A percentile compares a stretch with the other conserved stretches of the same genome.
phyloP scores from a whole-genome alignment of 148 eudicot species.

The Oxyria digyna region DNA sequence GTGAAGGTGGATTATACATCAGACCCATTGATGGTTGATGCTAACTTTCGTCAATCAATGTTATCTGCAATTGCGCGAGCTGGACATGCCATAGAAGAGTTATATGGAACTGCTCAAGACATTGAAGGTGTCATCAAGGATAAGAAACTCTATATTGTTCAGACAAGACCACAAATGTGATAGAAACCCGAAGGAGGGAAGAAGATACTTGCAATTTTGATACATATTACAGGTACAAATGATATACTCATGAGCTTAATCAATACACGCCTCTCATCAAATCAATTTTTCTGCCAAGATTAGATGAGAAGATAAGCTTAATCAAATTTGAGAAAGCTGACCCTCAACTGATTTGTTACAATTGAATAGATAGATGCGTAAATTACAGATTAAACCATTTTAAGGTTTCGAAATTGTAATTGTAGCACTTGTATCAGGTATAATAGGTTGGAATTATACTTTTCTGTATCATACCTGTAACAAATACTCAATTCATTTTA shows the following conservation, averaged over 20 bases:
- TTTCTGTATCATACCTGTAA: no score
- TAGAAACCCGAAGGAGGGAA: not conserved
- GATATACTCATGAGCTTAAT: no score
- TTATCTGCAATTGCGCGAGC: constrained; percentile 69
- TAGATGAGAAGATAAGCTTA: no score
- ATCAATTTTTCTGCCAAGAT: no score
- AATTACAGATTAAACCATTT: not conserved
- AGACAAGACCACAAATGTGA: constrained; percentile 95
- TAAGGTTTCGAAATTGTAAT: not conserved
- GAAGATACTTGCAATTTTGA: not conserved
- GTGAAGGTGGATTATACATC: constrained; percentile 71
- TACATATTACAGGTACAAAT: not conserved
- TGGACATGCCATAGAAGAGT: constrained; percentile 75
- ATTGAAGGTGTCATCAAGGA: constrained; percentile 93
- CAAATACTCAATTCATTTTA: no score
- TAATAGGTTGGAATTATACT: no score
- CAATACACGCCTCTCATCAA: no score
- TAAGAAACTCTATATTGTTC: constrained; percentile 80
- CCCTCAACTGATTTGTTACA: no score
- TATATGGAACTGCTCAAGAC: constrained; percentile 91
- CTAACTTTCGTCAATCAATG: constrained; percentile 44
- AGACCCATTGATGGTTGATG: constrained; percentile 51
- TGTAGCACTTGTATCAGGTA: no score
- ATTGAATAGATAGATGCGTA: not conserved
- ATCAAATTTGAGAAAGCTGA: no score